Evolutionary conservation across 495 filamentous ascomycete genomes (phyloP).

Genomic region (Daldinia bambusicola): DNA sequence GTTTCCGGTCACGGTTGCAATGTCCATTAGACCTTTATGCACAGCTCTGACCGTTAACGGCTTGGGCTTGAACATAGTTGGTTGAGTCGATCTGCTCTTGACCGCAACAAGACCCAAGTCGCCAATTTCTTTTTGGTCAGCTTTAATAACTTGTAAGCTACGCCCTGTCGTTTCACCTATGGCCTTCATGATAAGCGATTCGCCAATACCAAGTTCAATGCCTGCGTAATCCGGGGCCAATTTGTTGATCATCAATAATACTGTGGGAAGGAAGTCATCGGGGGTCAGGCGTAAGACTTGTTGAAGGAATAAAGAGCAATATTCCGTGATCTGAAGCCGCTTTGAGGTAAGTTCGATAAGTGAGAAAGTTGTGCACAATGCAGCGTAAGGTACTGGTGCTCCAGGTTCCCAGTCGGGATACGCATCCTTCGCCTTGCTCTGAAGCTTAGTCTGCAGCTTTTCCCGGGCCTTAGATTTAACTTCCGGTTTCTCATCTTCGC

Average conservation of each 20-base stretch:
- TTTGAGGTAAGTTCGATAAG: slow-evolving; percentile 94
- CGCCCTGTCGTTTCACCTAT: slow-evolving; percentile 95
- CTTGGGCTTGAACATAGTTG: slow-evolving; percentile 97
- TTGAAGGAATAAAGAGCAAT: slow-evolving; percentile 89
- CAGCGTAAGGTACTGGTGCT: slow-evolving; percentile 91
- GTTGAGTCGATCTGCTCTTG: slow-evolving; percentile 91
- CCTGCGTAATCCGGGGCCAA: slow-evolving; percentile 96
- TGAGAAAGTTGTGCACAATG: slow-evolving; percentile 93
- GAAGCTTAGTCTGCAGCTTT: slow-evolving; percentile 82
- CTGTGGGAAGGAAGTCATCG: slow-evolving; percentile 83
- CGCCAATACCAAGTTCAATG: slow-evolving; percentile 95
- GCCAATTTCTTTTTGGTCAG: slow-evolving; percentile 94
- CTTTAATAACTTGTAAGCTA: slow-evolving; percentile 85
- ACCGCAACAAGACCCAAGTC: slow-evolving; percentile 94
- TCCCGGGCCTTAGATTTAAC: slow-evolving; percentile 79
- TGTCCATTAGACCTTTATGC: slow-evolving; percentile 85
- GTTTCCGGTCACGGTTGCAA: slow-evolving; percentile 86
- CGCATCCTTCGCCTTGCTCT: slow-evolving; percentile 72
- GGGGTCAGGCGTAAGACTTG: slow-evolving; percentile 94
- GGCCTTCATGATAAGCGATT: slow-evolving; percentile 97
- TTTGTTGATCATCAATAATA: slow-evolving; percentile 97
- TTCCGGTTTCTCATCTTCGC: slow-evolving; percentile 81
- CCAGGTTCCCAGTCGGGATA: slow-evolving; percentile 95
- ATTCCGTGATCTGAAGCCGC: slow-evolving; percentile 82
- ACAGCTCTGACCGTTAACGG: slow-evolving; percentile 86